Percentiles rank a stretch among this genome's conserved stretches.
These are phyloP conservation scores for Microascus cirrosus DNA, from an alignment of 2,329 filamentous ascomycete species.

Conservation along the genomic window DNA sequence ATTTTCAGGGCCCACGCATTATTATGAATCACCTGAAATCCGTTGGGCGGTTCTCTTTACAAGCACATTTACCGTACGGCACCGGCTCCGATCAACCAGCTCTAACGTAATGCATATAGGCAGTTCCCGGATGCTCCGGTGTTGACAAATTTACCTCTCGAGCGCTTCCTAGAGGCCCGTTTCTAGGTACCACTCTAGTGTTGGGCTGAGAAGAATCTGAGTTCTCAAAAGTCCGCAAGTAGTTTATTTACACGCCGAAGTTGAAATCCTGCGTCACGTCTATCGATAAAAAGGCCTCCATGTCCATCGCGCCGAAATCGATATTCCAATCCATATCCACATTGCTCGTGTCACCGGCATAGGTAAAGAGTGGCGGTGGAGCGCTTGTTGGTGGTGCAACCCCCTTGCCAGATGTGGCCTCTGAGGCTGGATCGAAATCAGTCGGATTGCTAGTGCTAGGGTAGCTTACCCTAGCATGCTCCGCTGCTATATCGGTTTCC, in stretches of 20 bases:
- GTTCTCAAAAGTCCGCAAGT: background rate
- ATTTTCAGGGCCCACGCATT: too few relatives aligned
- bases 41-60: too few relatives aligned
- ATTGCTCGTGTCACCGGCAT: conserved; percentile 13
- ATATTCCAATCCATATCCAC: conserved; percentile 18
- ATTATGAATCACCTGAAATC: too few relatives aligned
- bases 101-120: too few relatives aligned
- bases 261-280: conserved; percentile 12
- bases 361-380: background rate
- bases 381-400: background rate
- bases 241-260: background rate
- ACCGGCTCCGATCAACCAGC: too few relatives aligned
- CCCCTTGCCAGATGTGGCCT: background rate
- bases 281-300: conserved; percentile 19
- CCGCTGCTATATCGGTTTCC: background rate
- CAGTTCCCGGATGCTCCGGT: too few relatives aligned
- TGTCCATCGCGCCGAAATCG: conserved; percentile 19
- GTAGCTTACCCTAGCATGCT: background rate
- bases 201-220: background rate
- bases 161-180: too few relatives aligned
- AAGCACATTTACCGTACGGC: too few relatives aligned
- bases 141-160: too few relatives aligned
- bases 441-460: background rate
- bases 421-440: background rate
- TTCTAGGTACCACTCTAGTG: too few relatives aligned